These are phyloP conservation scores for Sabuloglossum arenarium DNA, from an alignment of 495 filamentous ascomycete species.

Conservation along the genomic window DNA sequence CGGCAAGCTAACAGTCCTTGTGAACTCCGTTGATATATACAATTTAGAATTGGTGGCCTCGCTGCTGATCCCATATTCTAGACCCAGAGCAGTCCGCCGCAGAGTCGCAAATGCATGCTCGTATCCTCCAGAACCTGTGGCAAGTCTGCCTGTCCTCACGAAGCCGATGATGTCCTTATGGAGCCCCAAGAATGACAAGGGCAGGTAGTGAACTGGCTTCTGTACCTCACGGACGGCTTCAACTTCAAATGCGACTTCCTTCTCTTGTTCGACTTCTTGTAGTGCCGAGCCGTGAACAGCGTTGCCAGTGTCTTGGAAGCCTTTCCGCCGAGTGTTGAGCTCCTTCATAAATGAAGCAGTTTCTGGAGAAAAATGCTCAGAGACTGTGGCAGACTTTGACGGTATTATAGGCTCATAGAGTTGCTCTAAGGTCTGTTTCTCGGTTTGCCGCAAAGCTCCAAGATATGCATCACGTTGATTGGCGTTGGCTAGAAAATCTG, in stretches of 20 bases:
- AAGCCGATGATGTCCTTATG: constrained; percentile 20
- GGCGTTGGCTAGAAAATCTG: constrained; percentile 14
- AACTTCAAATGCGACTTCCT: constrained; percentile 21
- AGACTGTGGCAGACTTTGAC: not conserved
- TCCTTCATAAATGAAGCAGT: constrained; percentile 13
- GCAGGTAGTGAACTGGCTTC: constrained; percentile 13
- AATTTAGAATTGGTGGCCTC: constrained; percentile 11
- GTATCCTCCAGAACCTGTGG: constrained; percentile 10
- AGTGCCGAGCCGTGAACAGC: constrained; percentile 18
- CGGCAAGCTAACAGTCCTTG: constrained; percentile 15
- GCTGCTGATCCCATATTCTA: constrained; percentile 15
- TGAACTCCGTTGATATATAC: constrained; percentile 23
- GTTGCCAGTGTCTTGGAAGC: constrained; percentile 12
- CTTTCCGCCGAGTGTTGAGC: constrained; percentile 11
- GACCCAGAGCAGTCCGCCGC: constrained; percentile 15
- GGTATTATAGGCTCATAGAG: constrained; percentile 20
- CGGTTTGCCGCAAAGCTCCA: constrained; percentile 17
- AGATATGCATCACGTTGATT: constrained; percentile 19
- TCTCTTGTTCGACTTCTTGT: constrained; percentile 26
- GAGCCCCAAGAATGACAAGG: constrained; percentile 17
- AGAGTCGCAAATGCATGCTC: constrained; percentile 18
- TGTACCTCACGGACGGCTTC: constrained; percentile 22
- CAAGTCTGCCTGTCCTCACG: constrained; percentile 18
- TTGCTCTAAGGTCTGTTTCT: constrained; percentile 24
- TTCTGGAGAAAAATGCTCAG: constrained; percentile 4